A percentile compares a stretch with the other conserved stretches of the same genome.
phyloP scores from a whole-genome alignment of 441 rosid species.

The Aquilaria agallochum region DNA sequence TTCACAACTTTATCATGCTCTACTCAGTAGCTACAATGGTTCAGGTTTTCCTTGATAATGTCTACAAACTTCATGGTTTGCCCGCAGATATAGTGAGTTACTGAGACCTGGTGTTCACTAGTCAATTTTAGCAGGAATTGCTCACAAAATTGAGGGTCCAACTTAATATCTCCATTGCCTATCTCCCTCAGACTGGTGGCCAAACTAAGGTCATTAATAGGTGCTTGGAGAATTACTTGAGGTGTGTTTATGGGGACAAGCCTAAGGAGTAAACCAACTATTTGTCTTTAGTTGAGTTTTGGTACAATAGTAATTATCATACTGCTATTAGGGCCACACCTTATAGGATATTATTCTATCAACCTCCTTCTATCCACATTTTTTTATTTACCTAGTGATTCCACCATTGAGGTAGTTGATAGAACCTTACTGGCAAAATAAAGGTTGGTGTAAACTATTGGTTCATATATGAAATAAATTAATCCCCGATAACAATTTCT shows the following conservation, averaged over 20 bases:
- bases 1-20: neutral
- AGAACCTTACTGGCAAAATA: neutral
- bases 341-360: neutral
- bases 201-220: neutral
- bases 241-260: neutral
- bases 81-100: neutral
- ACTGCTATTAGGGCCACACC: neutral
- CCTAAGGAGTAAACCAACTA: neutral
- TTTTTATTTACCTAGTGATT: neutral
- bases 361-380: neutral
- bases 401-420: neutral
- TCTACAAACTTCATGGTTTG: neutral
- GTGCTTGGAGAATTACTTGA: slow-evolving; percentile 5
- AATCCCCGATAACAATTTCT: too few relatives aligned
- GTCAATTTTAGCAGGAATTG: neutral
- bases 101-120: neutral
- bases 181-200: neutral
- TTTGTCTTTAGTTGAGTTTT: neutral
- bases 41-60: neutral
- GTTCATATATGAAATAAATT: too few relatives aligned
- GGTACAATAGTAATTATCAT: neutral
- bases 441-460: neutral
- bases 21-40: neutral
- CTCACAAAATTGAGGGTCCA: neutral
- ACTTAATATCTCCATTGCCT: neutral